Conservation (phyloP, 73 alveolate genomes). For the Uronychia setigera region DNA sequence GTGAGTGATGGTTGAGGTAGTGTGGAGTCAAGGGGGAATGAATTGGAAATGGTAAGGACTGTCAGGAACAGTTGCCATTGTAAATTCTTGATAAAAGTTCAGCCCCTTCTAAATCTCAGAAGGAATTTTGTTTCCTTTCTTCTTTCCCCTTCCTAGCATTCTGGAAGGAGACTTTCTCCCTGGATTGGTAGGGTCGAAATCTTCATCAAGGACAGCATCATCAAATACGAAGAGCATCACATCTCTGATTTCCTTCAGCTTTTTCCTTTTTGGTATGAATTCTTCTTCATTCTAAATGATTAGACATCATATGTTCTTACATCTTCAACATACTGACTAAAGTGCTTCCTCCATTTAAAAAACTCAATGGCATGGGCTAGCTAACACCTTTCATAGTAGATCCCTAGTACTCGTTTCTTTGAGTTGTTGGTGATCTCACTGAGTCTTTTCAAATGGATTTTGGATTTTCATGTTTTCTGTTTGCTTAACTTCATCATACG, state of each 20-base stretch:
- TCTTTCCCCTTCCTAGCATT: neutral
- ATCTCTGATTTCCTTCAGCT: neutral
- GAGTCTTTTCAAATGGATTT: neutral
- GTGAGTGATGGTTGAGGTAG: slow-evolving; percentile 4
- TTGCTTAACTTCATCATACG: neutral
- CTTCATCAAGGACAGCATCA: neutral
- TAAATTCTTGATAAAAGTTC: neutral
- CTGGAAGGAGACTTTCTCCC: neutral
- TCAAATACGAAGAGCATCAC: neutral
- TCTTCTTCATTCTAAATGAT: neutral
- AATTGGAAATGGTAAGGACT: neutral
- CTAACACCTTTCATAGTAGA: neutral
- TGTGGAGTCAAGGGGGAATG: neutral
- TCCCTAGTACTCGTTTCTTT: neutral
- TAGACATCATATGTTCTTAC: neutral
- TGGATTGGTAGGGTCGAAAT: neutral
- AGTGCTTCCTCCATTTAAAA: neutral
- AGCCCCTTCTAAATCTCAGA: neutral
- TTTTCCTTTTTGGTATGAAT: neutral
- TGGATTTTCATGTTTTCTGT: neutral
- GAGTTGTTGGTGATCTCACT: neutral
- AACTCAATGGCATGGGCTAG: neutral
- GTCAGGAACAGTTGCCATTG: neutral
- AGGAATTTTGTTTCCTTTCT: neutral
- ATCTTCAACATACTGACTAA: neutral